Evolutionary conservation across 2,329 filamentous ascomycete genomes (phyloP), one percentile per base, ranked within the genome.

Genomic region (Aspergillus awamori): DNA sequence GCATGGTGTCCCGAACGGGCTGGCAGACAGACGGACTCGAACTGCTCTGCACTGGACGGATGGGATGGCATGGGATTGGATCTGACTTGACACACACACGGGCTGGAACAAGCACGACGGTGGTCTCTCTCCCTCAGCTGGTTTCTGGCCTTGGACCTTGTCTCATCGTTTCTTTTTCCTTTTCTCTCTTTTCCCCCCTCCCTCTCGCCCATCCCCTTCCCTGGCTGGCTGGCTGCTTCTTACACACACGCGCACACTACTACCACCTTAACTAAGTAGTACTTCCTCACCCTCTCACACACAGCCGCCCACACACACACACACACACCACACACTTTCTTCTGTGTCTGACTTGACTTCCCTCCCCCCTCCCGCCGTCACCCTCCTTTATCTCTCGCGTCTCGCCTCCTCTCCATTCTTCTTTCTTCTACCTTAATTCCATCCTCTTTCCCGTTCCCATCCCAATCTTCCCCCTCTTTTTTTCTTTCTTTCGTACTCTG

Each of bases 381-480:
- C 58, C 53, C 54, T 57, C 36, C 52, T 49, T 48, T 51, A 30
- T 54, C 28, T 52, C 39, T 39, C 30, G 47, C 38, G 30, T 49
- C 51, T 39, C 38, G 53, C 53, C 36, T 57, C 49, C 57, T 60
- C 45, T 48, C 56, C 54, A 57, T 30, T 52, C 59, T 57, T 53
- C 38, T 26, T 51, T 47, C 58, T 52, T 60, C 54, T 45, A 52
- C 48, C 26, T n/a, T 57, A 55, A 36, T 13, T 30, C 26, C 36
- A 49, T 38, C 56, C 41, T 55, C 49, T 28, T 61, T 47, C 47
- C 45, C 26, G 60, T 53, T 49, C 56, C 47, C 57, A 30, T 20
- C 26, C 38, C 45, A 51, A 36, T 51, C 33, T 53, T 47, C 8
- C 39, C 33, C 53, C 8, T 58, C 67, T 59, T 58, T 58, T 65